phyloP scores from a whole-genome alignment of 768 basidiomycete genomes.

The Cystobasidium tubakii region DNA sequence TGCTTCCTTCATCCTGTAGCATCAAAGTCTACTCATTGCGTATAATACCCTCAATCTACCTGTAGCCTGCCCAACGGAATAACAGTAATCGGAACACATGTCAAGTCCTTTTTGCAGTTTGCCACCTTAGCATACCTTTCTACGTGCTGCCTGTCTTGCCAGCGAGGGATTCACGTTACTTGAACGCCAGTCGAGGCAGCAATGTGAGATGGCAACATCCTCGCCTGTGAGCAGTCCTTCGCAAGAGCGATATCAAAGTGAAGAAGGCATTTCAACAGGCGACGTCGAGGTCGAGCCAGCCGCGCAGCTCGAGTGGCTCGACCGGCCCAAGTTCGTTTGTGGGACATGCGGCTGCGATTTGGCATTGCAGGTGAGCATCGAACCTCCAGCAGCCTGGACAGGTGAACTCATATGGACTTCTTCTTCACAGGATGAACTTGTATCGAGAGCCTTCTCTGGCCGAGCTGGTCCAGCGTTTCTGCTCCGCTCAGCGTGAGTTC shows the following conservation, averaged over 20 bases:
- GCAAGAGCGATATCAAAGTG: not conserved
- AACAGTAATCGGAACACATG: not conserved
- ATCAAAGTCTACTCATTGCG: not conserved
- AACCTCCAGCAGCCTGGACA: not conserved
- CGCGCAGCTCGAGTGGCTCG: constrained; percentile 25
- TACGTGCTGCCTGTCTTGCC: not conserved
- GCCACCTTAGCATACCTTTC: no score
- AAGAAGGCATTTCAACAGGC: not conserved
- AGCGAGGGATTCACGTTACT: not conserved
- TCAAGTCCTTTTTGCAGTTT: no score
- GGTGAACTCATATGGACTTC: not conserved
- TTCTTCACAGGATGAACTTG: constrained; percentile 23
- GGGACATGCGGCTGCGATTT: constrained; percentile 34
- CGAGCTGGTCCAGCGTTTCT: constrained; percentile 34
- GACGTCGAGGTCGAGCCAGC: not conserved
- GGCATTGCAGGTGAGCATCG: constrained; percentile 19
- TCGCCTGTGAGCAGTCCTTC: not conserved
- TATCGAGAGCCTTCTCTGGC: constrained; percentile 33
- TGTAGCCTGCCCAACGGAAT: not conserved
- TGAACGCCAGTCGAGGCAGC: not conserved
- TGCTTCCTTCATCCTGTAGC: not conserved
- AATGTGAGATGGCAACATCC: not conserved
- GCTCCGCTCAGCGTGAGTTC: constrained; percentile 28
- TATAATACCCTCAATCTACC: not conserved
- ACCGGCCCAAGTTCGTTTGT: constrained; percentile 28